Percentiles rank a stretch among this genome's conserved stretches.
These are phyloP conservation scores for Stereocaulon alpinum DNA, from an alignment of 495 filamentous ascomycete species.

Conservation along the genomic window DNA sequence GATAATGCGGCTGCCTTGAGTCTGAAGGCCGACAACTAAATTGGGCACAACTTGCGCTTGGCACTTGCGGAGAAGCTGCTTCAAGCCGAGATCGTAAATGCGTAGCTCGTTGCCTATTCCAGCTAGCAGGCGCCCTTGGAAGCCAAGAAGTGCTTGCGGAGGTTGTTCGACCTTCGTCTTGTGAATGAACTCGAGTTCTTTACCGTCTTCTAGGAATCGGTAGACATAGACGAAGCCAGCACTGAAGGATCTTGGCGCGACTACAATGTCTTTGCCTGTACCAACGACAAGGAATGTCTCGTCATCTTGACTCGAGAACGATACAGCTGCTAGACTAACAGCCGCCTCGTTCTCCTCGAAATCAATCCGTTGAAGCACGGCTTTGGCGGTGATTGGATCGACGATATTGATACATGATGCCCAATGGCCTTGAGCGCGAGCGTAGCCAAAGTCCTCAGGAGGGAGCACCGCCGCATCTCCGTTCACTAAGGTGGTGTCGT, in stretches of 20 bases:
- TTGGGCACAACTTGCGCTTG: conserved; percentile 70
- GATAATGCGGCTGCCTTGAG: conserved; percentile 83
- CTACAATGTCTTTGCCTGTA: conserved; percentile 78
- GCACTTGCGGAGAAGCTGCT: conserved; percentile 82
- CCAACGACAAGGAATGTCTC: conserved; percentile 88
- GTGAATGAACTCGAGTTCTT: conserved; percentile 84
- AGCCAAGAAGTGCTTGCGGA: conserved; percentile 76
- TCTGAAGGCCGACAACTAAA: conserved; percentile 77
- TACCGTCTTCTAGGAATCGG: conserved; percentile 76
- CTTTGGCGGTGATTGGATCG: conserved; percentile 67
- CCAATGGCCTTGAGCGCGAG: conserved; percentile 75
- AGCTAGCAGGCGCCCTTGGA: conserved; percentile 81
- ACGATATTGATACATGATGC: conserved; percentile 87
- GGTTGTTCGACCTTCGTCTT: conserved; percentile 87
- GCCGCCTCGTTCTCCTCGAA: conserved; percentile 86
- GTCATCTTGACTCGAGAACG: conserved; percentile 78
- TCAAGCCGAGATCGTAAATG: conserved; percentile 84
- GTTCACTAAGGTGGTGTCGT: conserved; percentile 53
- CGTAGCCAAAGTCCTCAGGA: conserved; percentile 82
- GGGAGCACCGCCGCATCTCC: conserved; percentile 60
- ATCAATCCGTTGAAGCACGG: conserved; percentile 63
- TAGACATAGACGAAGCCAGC: conserved; percentile 89
- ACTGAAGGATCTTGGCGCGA: conserved; percentile 60
- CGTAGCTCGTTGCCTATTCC: conserved; percentile 75
- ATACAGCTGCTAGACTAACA: conserved; percentile 69